phyloP scores from a whole-genome alignment of 306 rosid species.

The Alnus glutinosa region DNA sequence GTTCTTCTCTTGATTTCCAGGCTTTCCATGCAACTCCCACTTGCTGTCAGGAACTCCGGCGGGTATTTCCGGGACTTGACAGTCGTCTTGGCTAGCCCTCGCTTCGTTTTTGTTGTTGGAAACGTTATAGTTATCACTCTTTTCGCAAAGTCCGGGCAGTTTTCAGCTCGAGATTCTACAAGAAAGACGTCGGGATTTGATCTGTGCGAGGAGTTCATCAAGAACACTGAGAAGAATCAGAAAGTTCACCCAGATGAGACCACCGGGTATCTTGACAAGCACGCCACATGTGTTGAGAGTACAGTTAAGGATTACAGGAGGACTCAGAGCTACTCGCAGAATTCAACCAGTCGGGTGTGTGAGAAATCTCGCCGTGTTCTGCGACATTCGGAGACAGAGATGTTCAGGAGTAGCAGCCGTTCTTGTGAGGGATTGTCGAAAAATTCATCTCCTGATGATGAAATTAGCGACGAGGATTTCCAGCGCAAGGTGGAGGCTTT shows the following conservation, averaged over 20 bases:
- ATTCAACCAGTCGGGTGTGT: slow-evolving; percentile 7
- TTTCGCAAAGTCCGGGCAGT: slow-evolving; percentile 62
- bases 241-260: slow-evolving; percentile 10
- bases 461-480: slow-evolving; percentile 79
- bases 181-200: slow-evolving; percentile 29
- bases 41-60: slow-evolving; percentile 57
- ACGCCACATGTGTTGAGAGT: background rate
- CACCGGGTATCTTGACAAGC: background rate
- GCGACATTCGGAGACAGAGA: slow-evolving; percentile 58
- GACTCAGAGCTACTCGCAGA: slow-evolving; percentile 43
- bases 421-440: slow-evolving; percentile 1
- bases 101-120: slow-evolving; percentile 71
- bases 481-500: slow-evolving; percentile 74
- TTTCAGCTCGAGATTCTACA: slow-evolving; percentile 38
- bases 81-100: slow-evolving; percentile 47
- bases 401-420: slow-evolving; percentile 16
- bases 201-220: slow-evolving; percentile 55
- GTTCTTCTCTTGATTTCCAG: slow-evolving; percentile 59
- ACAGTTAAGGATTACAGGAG: slow-evolving; percentile 41
- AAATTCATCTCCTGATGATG: slow-evolving; percentile 48
- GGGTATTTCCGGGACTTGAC: slow-evolving; percentile 54
- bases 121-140: slow-evolving; percentile 70
- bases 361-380: slow-evolving; percentile 38
- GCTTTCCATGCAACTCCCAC: slow-evolving; percentile 53
- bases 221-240: slow-evolving; percentile 37